These are phyloP conservation scores for Chlorella sp. DNA, from an alignment of 139 green algal genomes.

Conservation along the genomic window DNA sequence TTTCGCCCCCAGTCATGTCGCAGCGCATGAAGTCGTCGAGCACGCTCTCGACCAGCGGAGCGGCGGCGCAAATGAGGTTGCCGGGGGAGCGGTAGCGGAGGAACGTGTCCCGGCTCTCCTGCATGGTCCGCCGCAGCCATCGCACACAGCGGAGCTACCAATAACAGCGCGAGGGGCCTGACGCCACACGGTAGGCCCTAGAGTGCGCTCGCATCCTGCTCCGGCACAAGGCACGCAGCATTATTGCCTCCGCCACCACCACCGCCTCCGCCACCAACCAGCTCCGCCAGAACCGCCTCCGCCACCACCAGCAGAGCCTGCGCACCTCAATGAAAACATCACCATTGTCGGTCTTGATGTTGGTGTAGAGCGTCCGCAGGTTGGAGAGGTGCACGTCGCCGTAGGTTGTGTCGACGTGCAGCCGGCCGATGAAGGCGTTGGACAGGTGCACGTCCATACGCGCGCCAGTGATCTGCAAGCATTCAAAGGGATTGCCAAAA, in stretches of 20 bases:
- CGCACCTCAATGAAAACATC: slow-evolving; percentile 20
- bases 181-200: too few relatives aligned
- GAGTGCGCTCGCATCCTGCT: too few relatives aligned
- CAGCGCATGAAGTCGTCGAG: slow-evolving; percentile 15
- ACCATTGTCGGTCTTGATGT: slow-evolving; percentile 14
- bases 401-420: not conserved
- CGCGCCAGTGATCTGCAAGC: not conserved
- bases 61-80: slow-evolving; percentile 26
- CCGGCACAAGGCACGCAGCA: too few relatives aligned
- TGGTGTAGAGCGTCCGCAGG: not conserved
- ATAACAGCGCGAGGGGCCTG: too few relatives aligned
- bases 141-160: too few relatives aligned
- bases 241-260: too few relatives aligned
- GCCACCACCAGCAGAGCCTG: too few relatives aligned
- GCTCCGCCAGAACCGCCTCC: too few relatives aligned
- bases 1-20: not conserved
- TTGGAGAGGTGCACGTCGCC: not conserved
- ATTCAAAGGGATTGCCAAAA: not conserved
- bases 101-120: slow-evolving; percentile 21
- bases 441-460: slow-evolving; percentile 5
- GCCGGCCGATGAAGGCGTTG: slow-evolving; percentile 6
- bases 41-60: slow-evolving; percentile 24
- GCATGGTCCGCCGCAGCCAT: too few relatives aligned
- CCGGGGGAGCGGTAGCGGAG: slow-evolving; percentile 19
- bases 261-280: too few relatives aligned